Percentiles rank a stretch among this genome's conserved stretches.
Conservation (phyloP, 495 filamentous ascomycete species). For the Xylaria sp. region DNA sequence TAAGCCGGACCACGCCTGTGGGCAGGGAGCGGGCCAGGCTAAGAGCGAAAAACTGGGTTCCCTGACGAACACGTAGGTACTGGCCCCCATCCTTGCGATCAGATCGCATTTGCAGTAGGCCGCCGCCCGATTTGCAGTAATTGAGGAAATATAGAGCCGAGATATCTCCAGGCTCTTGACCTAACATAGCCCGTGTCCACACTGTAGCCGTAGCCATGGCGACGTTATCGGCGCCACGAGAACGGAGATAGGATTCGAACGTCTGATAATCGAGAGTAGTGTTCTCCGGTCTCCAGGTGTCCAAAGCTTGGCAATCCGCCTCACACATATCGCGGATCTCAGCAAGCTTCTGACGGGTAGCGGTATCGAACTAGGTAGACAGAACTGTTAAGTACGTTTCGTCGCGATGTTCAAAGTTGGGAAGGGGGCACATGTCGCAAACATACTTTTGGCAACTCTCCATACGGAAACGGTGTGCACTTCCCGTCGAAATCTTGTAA, state of each 20-base stretch:
- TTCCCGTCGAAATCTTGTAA: constrained; percentile 37
- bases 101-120: neutral
- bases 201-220: constrained; percentile 40
- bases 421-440: neutral
- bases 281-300: constrained; percentile 27
- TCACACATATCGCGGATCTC: constrained; percentile 21
- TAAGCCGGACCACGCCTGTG: constrained; percentile 32
- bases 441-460: neutral
- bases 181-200: constrained; percentile 53
- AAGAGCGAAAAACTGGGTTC: constrained; percentile 40
- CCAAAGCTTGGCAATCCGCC: constrained; percentile 21
- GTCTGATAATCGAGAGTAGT: constrained; percentile 41
- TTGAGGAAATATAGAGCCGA: neutral
- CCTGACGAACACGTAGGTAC: constrained; percentile 40
- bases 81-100: neutral
- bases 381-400: neutral
- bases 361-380: neutral
- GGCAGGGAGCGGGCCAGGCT: constrained; percentile 37
- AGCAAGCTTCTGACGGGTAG: neutral
- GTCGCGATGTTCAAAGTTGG: neutral
- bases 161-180: constrained; percentile 40
- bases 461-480: neutral
- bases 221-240: constrained; percentile 30
- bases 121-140: neutral
- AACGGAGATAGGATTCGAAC: constrained; percentile 41